Evolutionary conservation across 345 rosid species (phyloP).

Genomic region (Eucalyptus marginata): DNA sequence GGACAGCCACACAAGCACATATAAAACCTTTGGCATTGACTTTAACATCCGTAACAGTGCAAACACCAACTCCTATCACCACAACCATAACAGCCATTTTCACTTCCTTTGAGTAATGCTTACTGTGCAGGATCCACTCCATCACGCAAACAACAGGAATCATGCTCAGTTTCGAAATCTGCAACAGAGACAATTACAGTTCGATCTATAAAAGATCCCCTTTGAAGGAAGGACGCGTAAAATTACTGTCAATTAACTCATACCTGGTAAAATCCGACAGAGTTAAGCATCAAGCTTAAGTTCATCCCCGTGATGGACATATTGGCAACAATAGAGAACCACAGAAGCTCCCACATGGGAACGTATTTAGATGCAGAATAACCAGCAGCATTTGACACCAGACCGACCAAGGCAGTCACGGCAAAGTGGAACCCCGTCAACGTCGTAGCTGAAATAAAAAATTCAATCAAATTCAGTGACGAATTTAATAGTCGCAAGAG

Average conservation of each 20-base stretch:
- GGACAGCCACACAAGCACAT: slow-evolving; percentile 76
- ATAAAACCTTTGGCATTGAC: slow-evolving; percentile 90
- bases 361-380: slow-evolving; percentile 64
- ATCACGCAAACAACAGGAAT: slow-evolving; percentile 92
- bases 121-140: slow-evolving; percentile 92
- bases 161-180: slow-evolving; percentile 97
- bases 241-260: not conserved
- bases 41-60: slow-evolving; percentile 94
- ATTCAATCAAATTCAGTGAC: not conserved
- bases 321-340: slow-evolving; percentile 91
- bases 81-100: slow-evolving; percentile 78
- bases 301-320: slow-evolving; percentile 87
- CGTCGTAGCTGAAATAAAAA: slow-evolving; percentile 59
- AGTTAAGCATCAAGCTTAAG: slow-evolving; percentile 91
- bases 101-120: slow-evolving; percentile 68
- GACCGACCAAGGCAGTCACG: slow-evolving; percentile 76
- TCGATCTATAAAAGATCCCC: not conserved
- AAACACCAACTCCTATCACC: slow-evolving; percentile 85
- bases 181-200: not conserved
- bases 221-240: not conserved
- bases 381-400: slow-evolving; percentile 85
- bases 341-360: slow-evolving; percentile 93
- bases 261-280: slow-evolving; percentile 94
- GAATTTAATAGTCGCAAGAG: not conserved
- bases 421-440: slow-evolving; percentile 91